A percentile compares a stretch with the other conserved stretches of the same genome.
Conservation (phyloP, 208 protist genomes). For the Trypanosoma mega region DNA sequence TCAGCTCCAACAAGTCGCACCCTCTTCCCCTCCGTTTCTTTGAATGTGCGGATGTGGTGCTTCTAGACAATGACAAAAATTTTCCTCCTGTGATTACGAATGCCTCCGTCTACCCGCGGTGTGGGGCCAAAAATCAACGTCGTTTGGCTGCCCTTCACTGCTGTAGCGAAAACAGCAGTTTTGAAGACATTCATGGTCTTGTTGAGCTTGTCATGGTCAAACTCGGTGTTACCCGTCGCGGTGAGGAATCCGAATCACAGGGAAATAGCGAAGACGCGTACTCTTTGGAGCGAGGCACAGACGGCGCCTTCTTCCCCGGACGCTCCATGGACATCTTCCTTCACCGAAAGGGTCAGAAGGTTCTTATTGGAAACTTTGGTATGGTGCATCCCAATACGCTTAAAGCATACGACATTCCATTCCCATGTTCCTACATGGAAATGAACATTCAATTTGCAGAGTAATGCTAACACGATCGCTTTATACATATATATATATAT, state of each 20-base stretch:
- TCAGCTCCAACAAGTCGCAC: constrained; percentile 89
- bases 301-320: constrained; percentile 91
- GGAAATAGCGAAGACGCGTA: constrained; percentile 36
- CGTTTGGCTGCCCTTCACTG: constrained; percentile 88
- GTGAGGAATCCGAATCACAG: background rate
- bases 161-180: constrained; percentile 63
- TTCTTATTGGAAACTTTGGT: constrained; percentile 75
- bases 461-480: constrained; percentile 9
- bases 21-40: constrained; percentile 96
- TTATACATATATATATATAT: constrained; percentile 4
- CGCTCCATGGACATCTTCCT: constrained; percentile 85
- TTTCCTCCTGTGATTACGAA: constrained; percentile 66
- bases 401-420: constrained; percentile 91
- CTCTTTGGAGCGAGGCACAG: constrained; percentile 52
- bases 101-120: constrained; percentile 44
- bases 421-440: constrained; percentile 93
- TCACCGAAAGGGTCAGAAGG: constrained; percentile 52
- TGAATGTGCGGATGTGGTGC: constrained; percentile 96
- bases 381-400: constrained; percentile 92
- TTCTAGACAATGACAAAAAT: constrained; percentile 85
- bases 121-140: constrained; percentile 90
- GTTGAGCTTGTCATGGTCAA: constrained; percentile 73
- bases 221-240: constrained; percentile 52
- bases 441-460: constrained; percentile 85
- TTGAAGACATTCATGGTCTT: constrained; percentile 83